Conservation (phyloP, 2,329 filamentous ascomycete species). For the Fusarium caatingaense region DNA sequence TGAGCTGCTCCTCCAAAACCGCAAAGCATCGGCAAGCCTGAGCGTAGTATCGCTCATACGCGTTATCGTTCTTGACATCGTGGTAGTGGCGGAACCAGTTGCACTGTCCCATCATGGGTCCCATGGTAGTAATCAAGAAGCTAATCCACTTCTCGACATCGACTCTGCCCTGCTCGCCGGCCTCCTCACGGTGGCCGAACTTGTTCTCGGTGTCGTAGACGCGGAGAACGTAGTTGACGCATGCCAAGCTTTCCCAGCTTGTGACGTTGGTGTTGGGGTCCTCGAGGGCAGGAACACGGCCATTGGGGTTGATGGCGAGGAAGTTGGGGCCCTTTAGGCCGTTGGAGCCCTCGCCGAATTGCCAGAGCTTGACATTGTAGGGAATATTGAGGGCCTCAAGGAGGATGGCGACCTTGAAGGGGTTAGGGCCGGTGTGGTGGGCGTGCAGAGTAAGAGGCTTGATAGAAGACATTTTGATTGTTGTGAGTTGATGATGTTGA, state of each 20-base stretch:
- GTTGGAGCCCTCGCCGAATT: constrained; percentile 22
- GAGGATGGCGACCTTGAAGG: constrained; percentile 44
- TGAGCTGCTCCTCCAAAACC: constrained; percentile 20
- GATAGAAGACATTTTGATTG: constrained; percentile 3
- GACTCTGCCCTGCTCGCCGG: constrained; percentile 13
- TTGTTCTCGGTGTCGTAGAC: constrained; percentile 35
- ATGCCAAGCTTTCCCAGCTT: constrained; percentile 43
- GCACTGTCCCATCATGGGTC: constrained; percentile 19
- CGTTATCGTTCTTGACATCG: constrained; percentile 16
- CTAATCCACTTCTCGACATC: constrained; percentile 23
- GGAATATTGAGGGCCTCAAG: constrained; percentile 48
- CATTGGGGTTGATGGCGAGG: constrained; percentile 49
- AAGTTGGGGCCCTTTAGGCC: constrained; percentile 44
- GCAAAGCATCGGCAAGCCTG: constrained; percentile 10
- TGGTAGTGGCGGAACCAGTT: constrained; percentile 28
- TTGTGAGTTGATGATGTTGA: background rate
- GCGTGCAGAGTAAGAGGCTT: constrained; percentile 21
- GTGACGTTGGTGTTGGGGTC: constrained; percentile 50
- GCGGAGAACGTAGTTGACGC: constrained; percentile 38
- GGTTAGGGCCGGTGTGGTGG: constrained; percentile 34
- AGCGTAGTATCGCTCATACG: constrained; percentile 11
- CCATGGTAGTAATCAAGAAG: constrained; percentile 20
- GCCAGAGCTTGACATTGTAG: constrained; percentile 41
- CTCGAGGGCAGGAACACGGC: constrained; percentile 46
- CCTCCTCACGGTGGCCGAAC: constrained; percentile 6